Conservation (phyloP, 306 rosid species). For the Malus orientalis region DNA sequence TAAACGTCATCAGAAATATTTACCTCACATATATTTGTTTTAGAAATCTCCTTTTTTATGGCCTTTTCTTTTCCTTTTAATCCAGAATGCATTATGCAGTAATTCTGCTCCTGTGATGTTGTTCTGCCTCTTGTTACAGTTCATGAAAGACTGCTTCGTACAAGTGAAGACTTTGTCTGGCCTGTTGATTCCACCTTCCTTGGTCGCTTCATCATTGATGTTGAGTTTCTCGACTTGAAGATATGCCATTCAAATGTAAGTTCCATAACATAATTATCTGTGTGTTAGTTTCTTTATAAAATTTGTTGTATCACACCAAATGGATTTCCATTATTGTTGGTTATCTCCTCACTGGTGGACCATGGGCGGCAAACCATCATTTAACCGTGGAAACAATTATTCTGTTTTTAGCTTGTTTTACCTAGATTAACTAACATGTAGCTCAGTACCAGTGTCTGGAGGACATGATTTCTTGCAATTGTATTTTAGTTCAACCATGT, state of each 20-base stretch:
- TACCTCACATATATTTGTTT: background rate
- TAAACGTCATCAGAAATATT: background rate
- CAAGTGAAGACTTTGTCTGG: constrained; percentile 73
- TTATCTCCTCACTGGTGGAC: background rate
- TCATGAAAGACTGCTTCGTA: constrained; percentile 60
- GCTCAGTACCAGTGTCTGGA: background rate
- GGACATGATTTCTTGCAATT: background rate
- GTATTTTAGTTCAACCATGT: too few relatives aligned
- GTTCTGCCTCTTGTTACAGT: constrained; percentile 27
- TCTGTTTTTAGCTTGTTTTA: background rate
- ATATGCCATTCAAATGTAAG: constrained; percentile 57
- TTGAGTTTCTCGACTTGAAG: constrained; percentile 85
- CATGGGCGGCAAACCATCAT: background rate
- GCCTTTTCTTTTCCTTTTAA: background rate
- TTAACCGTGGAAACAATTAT: background rate
- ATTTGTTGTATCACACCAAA: background rate
- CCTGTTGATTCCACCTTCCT: constrained; percentile 50
- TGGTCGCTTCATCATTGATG: constrained; percentile 73
- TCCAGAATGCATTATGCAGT: background rate
- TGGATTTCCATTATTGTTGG: background rate
- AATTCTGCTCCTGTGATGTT: constrained; percentile 5
- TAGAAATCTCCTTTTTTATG: background rate
- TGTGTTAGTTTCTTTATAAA: background rate
- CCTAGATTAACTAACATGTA: background rate
- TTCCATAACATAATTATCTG: constrained; percentile 11